Conservation (phyloP, 2,329 filamentous ascomycete genomes). For the Aciculosporium take region DNA sequence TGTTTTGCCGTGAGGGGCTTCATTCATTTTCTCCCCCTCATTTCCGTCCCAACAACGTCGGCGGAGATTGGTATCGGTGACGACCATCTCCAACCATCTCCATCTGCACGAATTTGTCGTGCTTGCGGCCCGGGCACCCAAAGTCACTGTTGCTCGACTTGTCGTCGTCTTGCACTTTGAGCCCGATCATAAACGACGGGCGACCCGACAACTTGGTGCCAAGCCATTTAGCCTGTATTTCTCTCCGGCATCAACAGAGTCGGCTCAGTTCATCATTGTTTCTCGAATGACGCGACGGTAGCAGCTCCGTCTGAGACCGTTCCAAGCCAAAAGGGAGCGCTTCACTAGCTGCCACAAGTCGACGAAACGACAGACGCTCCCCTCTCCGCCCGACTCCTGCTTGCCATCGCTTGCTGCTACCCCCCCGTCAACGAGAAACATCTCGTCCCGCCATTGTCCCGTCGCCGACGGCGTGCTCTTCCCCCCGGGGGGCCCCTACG, state of each 20-base stretch:
- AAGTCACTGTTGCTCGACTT: neutral
- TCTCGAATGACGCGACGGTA: constrained; percentile 8
- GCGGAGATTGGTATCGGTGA: neutral
- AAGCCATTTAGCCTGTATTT: neutral
- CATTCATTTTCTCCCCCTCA: neutral
- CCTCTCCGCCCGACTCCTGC: constrained; percentile 2
- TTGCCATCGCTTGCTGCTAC: neutral
- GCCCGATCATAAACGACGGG: neutral
- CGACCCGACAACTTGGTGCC: neutral
- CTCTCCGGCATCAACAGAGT: neutral
- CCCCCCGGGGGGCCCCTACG: constrained; percentile 2
- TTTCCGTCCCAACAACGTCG: neutral
- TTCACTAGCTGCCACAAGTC: constrained; percentile 1
- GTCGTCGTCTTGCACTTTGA: neutral
- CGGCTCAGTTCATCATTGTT: constrained; percentile 4
- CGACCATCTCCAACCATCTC: neutral
- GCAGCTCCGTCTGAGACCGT: constrained; percentile 7
- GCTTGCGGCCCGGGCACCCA: neutral
- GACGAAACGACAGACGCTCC: constrained; percentile 4
- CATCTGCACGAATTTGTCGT: neutral
- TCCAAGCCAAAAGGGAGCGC: constrained; percentile 5
- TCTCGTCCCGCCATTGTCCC: neutral
- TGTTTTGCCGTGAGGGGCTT: constrained; percentile 2
- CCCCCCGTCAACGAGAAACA: constrained; percentile 1
- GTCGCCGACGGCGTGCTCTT: constrained; percentile 2